Evolutionary conservation across 2,329 filamentous ascomycete species (phyloP).

Genomic region (Aspergillus hortae): DNA sequence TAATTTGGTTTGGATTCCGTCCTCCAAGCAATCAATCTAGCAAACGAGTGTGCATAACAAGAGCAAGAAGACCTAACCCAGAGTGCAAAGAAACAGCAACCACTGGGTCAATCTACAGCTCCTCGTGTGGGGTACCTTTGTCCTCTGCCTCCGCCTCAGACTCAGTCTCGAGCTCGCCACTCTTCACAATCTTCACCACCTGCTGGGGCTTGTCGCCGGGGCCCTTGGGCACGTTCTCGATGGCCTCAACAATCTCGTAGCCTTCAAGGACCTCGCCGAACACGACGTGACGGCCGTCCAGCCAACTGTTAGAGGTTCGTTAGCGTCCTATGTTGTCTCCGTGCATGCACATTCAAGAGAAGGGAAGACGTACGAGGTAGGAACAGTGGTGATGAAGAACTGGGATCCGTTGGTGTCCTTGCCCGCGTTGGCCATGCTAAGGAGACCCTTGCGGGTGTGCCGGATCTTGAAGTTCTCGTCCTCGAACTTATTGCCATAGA

Average conservation of each 20-base stretch:
- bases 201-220: slow-evolving; percentile 55
- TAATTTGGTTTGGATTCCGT: slow-evolving; percentile 9
- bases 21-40: too few species aligned
- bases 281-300: slow-evolving; percentile 63
- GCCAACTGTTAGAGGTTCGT: slow-evolving; percentile 44
- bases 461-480: slow-evolving; percentile 72
- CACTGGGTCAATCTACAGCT: slow-evolving; percentile 52
- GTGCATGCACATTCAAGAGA: background rate
- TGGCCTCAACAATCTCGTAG: slow-evolving; percentile 59
- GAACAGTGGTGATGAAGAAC: slow-evolving; percentile 64
- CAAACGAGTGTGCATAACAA: background rate
- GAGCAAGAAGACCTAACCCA: background rate
- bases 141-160: slow-evolving; percentile 20
- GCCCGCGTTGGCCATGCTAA: slow-evolving; percentile 65
- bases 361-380: slow-evolving; percentile 45
- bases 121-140: slow-evolving; percentile 62
- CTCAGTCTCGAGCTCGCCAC: slow-evolving; percentile 55
- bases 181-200: slow-evolving; percentile 63
- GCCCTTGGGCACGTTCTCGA: slow-evolving; percentile 60
- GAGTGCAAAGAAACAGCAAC: slow-evolving; percentile 21
- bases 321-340: slow-evolving; percentile 3
- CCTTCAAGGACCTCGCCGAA: slow-evolving; percentile 68
- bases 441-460: slow-evolving; percentile 61
- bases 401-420: slow-evolving; percentile 64
- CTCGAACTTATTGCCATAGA: slow-evolving; percentile 63